Percentiles rank a stretch among this genome's conserved stretches.
Evolutionary conservation across 306 rosid species (phyloP).

Genomic region (Psophocarpus tetragonolobus): DNA sequence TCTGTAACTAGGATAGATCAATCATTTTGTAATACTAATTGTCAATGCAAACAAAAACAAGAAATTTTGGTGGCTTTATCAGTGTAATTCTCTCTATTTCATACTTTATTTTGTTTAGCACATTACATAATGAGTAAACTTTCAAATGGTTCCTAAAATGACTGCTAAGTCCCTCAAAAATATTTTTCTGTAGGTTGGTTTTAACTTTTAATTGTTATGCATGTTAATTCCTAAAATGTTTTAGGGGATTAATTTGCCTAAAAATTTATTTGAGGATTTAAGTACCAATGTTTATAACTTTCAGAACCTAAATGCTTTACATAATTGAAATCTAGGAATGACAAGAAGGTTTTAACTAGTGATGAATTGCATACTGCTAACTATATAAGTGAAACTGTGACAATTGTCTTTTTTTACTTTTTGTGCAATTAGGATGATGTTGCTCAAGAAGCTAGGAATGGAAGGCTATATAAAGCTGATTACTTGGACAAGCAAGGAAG

Average conservation of each 20-base stretch:
- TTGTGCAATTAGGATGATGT: constrained; percentile 45
- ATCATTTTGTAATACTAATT: background rate
- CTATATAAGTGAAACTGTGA: constrained; percentile 19
- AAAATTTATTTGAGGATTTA: too few species aligned
- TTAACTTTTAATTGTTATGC: too few species aligned
- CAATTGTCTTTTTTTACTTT: background rate
- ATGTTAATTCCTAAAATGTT: too few species aligned
- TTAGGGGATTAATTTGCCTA: too few species aligned
- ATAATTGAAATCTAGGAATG: background rate
- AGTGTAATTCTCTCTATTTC: background rate
- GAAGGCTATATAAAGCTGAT: constrained; percentile 65
- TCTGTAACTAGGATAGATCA: constrained; percentile 8
- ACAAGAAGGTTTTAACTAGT: background rate
- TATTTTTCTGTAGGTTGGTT: too few species aligned
- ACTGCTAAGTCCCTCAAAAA: too few species aligned
- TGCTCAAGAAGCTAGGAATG: constrained; percentile 57
- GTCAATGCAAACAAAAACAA: background rate
- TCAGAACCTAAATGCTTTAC: too few species aligned
- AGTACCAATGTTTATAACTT: too few species aligned
- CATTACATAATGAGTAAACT: too few species aligned
- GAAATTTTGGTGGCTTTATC: background rate
- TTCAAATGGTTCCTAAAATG: too few species aligned
- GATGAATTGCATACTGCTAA: constrained; percentile 1
- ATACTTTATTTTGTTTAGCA: background rate
- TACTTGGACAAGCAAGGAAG: constrained; percentile 74